Evolutionary conservation across 805 yeast genomes (phyloP).

Genomic region (Peterozyma toletana): DNA sequence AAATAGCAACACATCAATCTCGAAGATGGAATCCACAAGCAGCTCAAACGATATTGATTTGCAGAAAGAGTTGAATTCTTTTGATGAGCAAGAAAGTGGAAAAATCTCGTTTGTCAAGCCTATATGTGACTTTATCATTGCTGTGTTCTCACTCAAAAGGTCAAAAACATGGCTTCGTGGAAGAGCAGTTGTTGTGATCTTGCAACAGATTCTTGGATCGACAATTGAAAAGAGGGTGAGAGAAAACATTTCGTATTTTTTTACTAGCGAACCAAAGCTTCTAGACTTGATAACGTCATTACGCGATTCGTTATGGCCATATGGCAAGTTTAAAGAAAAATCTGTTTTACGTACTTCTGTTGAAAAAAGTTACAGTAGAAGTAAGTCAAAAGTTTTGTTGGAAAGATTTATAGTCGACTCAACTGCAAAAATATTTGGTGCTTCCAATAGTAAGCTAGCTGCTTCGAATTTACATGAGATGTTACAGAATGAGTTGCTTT

Average conservation of each 20-base stretch:
- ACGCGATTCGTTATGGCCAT: slow-evolving; percentile 38
- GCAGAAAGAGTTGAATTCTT: slow-evolving; percentile 47
- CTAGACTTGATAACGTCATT: slow-evolving; percentile 26
- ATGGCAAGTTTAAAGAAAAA: slow-evolving; percentile 41
- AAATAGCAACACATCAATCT: slow-evolving; percentile 9
- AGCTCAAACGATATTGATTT: slow-evolving; percentile 20
- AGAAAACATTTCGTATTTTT: slow-evolving; percentile 28
- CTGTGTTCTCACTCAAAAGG: slow-evolving; percentile 53
- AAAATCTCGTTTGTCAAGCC: slow-evolving; percentile 64
- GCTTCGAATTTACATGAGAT: slow-evolving; percentile 51
- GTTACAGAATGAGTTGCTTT: slow-evolving; percentile 68
- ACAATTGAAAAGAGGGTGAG: slow-evolving; percentile 66
- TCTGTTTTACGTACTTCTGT: slow-evolving; percentile 36
- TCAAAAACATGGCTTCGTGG: slow-evolving; percentile 80
- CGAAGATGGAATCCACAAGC: slow-evolving; percentile 6
- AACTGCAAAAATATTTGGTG: slow-evolving; percentile 70
- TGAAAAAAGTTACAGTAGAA: slow-evolving; percentile 45
- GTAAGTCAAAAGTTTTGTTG: slow-evolving; percentile 52
- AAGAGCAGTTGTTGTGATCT: slow-evolving; percentile 67
- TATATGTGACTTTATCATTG: slow-evolving; percentile 66
- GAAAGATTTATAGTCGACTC: slow-evolving; percentile 54
- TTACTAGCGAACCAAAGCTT: slow-evolving; percentile 37
- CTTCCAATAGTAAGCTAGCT: slow-evolving; percentile 55
- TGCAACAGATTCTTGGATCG: slow-evolving; percentile 83
- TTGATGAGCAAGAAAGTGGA: slow-evolving; percentile 32